phyloP scores from a whole-genome alignment of 768 basidiomycete genomes.

The Naganishia onofrii region DNA sequence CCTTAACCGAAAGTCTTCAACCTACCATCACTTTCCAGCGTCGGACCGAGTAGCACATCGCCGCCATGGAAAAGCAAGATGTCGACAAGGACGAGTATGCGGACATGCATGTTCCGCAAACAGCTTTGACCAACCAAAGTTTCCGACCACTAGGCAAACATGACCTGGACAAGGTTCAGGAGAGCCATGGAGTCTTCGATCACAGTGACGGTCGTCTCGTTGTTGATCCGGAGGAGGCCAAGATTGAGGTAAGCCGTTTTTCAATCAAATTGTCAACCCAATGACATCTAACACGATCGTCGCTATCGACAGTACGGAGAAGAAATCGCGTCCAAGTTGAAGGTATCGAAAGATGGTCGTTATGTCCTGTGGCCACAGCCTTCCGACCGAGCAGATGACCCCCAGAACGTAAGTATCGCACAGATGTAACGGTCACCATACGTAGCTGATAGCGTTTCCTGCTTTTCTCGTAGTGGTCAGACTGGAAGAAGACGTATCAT shows the following conservation, averaged over 20 bases:
- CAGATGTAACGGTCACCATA: too few relatives aligned
- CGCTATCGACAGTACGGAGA: slow-evolving; percentile 56
- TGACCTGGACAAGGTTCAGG: slow-evolving; percentile 23
- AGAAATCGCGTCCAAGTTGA: slow-evolving; percentile 59
- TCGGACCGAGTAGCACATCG: neutral
- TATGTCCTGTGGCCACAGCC: slow-evolving; percentile 71
- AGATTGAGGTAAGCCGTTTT: slow-evolving; percentile 54
- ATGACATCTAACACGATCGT: neutral
- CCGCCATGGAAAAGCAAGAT: neutral
- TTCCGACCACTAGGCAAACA: slow-evolving; percentile 11
- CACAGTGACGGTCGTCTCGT: slow-evolving; percentile 37
- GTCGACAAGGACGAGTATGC: slow-evolving; percentile 1
- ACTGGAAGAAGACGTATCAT: slow-evolving; percentile 59
- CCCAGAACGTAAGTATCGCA: slow-evolving; percentile 64
- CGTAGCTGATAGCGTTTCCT: neutral
- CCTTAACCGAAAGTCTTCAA: neutral
- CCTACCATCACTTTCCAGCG: neutral
- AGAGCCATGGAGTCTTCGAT: slow-evolving; percentile 17
- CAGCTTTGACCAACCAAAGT: slow-evolving; percentile 1
- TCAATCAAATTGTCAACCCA: too few relatives aligned
- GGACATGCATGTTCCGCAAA: neutral
- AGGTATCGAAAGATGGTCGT: slow-evolving; percentile 61
- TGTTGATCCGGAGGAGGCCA: slow-evolving; percentile 57
- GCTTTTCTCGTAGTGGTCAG: slow-evolving; percentile 57
- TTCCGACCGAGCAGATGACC: slow-evolving; percentile 63